Base-by-base conservation (phyloP, 208 protist genomes). In the Perkinsela sp. region DNA sequence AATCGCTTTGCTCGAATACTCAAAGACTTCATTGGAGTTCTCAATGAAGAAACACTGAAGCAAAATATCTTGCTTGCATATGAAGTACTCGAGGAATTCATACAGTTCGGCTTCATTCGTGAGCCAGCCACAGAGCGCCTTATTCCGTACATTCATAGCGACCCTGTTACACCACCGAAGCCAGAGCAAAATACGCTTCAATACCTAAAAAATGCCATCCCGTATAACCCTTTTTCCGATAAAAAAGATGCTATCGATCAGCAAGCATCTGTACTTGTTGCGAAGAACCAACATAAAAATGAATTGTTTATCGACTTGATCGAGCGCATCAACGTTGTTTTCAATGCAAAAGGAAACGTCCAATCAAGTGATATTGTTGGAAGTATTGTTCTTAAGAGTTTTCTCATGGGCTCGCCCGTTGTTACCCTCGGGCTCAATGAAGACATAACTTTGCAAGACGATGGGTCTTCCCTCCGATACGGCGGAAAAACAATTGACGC, bases 231-330 rank as follows among this genome's bases (percentile, higher is more conserved):
- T 31, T 77, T 81, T 0, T 69, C 69, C 22, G 75, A 81, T 1
- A 72, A 72, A 28, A 67, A 75, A 31, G 72, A 77, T 28, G 76
- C 73, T n/a, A 67, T 81, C 2, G 69, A 31, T 1, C 72, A 72
- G 1, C n/a, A n/a, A n/a, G n/a, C n/a, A n/a, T 82, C 83, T n/a
- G 73, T 88, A 69, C 68, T 85, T 32, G 29, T 76, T 29, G 70
- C 70, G n/a, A 67, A 66, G 16, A 29, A 15, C 32, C 73, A 77
- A 67, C 72, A 73, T 32, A 83, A 75, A 66, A 93, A 93, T 71
- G 88, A 94, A 70, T 79, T 94, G 30, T 94, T 82, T 71, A 79
- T 94, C 1, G 89, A 94, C 48, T 48, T 94, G 29, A 68, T 93
- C 29, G 89, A 94, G 70, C 76, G 80, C 0, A 78, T 93, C 32